Conservation (phyloP, 176 grass and related monocot species). For the Aegilops bicornis region DNA sequence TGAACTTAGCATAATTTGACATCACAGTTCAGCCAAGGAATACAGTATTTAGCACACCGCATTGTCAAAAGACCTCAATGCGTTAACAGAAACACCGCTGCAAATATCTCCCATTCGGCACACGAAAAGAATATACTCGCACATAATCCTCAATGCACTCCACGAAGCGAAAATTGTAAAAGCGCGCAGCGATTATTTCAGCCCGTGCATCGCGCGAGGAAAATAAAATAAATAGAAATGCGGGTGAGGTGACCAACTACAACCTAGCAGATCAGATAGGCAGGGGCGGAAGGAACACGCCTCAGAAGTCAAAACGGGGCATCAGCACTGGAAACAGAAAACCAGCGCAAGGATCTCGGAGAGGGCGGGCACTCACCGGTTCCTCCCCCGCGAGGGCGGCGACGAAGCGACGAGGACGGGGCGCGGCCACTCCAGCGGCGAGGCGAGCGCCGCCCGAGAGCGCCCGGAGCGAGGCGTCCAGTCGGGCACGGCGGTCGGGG, state of each 20-base stretch:
- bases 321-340: background rate
- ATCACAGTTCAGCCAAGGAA: background rate
- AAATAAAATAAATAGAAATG: background rate
- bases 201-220: background rate
- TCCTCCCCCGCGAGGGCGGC: slow-evolving; percentile 44
- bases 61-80: background rate
- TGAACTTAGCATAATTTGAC: background rate
- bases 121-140: background rate
- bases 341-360: slow-evolving; percentile 15
- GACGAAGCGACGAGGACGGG: slow-evolving; percentile 32
- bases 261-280: background rate
- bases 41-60: background rate
- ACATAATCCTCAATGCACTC: background rate
- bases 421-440: background rate
- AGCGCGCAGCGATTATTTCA: background rate
- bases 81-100: background rate
- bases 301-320: background rate
- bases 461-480: slow-evolving; percentile 15
- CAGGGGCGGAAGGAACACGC: background rate
- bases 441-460: background rate
- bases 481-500: background rate
- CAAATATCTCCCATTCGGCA: background rate
- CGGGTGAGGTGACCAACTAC: background rate
- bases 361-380: slow-evolving; percentile 21
- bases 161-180: no score